Evolutionary conservation across 495 filamentous ascomycete genomes (phyloP), one percentile per base, ranked within the genome.

Genomic region (Cryomyces minteri): DNA sequence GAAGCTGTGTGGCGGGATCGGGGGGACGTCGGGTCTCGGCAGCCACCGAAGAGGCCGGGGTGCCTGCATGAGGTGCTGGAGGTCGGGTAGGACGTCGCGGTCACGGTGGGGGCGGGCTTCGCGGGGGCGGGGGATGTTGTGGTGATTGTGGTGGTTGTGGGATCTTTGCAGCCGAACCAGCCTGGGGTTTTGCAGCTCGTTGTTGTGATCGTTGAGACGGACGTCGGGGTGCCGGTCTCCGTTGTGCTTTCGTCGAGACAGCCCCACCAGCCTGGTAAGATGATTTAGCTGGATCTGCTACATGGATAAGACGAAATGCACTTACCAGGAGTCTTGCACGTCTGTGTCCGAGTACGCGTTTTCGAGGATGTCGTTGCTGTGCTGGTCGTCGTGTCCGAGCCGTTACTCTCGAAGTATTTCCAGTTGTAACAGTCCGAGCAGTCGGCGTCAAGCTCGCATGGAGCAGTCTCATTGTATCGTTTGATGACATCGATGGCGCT

Each of bases 331-430:
- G 87, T 94, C 56, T 88, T 73, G 63, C 87, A 94, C 0, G 84
- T 93, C 40, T 77, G 73, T 0, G 87, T 94, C 39, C 82, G 70
- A 4, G 79, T 87, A 44, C 71, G 68, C 6, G 71, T 81, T 6
- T 65, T 66, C 11, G 58, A 55, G 18, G 50, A 53, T 11, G 43
- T 54, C 6, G 57, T 62, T 5, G 63, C 71, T 4, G 71, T 70
- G 0, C 80, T 79, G 0, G 80, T 86, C 4, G 76, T 82, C 4
- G 70, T 68, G 41, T 85, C 77, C 2, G 84, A 86, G 9, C 78
- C 80, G 55, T 96, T 94, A 54, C 86, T 92, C 51, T 77, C 77
- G 52, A 85, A 88, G 64, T 82, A 94, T 57, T 94, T 93, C 90
- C 90, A 98, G 36, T 78, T 75, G 51, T 76, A 80, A 52, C 90